Evolutionary conservation across 345 rosid genomes (phyloP).

Genomic region (Salix exigua): DNA sequence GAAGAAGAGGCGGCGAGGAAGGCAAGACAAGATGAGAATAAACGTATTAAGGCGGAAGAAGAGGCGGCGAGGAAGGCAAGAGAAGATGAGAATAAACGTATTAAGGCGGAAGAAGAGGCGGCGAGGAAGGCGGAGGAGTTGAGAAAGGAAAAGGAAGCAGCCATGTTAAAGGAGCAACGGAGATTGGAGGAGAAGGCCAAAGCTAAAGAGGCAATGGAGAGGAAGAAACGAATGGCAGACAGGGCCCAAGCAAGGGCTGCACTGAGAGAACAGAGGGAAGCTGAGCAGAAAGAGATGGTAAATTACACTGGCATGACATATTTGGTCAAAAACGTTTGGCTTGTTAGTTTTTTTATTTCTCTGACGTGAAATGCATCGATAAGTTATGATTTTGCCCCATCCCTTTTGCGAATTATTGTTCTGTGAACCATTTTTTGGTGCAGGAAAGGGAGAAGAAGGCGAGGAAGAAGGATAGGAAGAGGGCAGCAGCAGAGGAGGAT

Average conservation of each 20-base stretch:
- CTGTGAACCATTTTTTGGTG: neutral
- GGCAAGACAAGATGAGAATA: conserved; percentile 52
- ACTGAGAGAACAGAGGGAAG: conserved; percentile 64
- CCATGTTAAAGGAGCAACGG: conserved; percentile 52
- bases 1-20: conserved; percentile 65
- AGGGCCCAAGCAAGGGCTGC: conserved; percentile 74
- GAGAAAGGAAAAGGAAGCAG: conserved; percentile 61
- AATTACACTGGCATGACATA: neutral
- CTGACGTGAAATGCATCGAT: neutral
- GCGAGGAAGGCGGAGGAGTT: conserved; percentile 66
- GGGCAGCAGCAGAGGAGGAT: conserved; percentile 27
- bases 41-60: conserved; percentile 61
- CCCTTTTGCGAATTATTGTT: neutral
- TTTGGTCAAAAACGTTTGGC: too few species aligned
- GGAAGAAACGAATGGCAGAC: conserved; percentile 67
- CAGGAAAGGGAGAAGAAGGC: conserved; percentile 83
- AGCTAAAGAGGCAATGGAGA: conserved; percentile 75
- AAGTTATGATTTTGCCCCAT: neutral
- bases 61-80: conserved; percentile 58
- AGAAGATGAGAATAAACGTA: conserved; percentile 50
- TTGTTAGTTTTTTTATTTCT: neutral
- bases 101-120: conserved; percentile 69
- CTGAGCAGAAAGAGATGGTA: conserved; percentile 77
- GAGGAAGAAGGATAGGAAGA: conserved; percentile 69
- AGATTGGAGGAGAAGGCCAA: conserved; percentile 71